phyloP scores from a whole-genome alignment of 129 eudicot species.

The Flaveria linearis region DNA sequence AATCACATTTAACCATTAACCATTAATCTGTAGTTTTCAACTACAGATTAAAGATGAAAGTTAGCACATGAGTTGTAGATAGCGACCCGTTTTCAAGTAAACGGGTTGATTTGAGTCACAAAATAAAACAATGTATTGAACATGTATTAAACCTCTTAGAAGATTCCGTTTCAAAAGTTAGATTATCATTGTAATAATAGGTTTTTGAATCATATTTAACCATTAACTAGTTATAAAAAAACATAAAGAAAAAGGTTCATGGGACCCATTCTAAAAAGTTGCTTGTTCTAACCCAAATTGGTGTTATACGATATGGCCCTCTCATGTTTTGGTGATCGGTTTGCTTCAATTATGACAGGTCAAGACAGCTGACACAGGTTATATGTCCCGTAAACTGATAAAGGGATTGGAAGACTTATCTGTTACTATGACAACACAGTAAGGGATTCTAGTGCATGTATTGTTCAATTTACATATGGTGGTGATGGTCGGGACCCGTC shows the following conservation, averaged over 20 bases:
- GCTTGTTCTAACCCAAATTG: neutral
- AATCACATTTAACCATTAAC: neutral
- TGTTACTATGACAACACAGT: slow-evolving; percentile 83
- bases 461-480: slow-evolving; percentile 84
- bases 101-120: neutral
- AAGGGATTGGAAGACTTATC: slow-evolving; percentile 86
- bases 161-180: too few relatives aligned
- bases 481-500: slow-evolving; percentile 95
- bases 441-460: slow-evolving; percentile 73
- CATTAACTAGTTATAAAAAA: neutral
- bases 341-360: slow-evolving; percentile 52
- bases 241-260: neutral
- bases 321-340: neutral
- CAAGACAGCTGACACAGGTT: slow-evolving; percentile 97
- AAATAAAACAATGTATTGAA: neutral
- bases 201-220: neutral
- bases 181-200: neutral
- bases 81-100: neutral
- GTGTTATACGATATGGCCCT: neutral
- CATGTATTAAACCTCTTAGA: neutral
- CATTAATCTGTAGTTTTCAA: too few relatives aligned
- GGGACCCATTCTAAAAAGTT: neutral
- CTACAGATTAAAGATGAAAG: too few relatives aligned
- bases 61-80: too few relatives aligned
- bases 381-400: slow-evolving; percentile 88